These are phyloP conservation scores for Datura wrightii DNA, from an alignment of 257 asterid species.

Conservation along the genomic window DNA sequence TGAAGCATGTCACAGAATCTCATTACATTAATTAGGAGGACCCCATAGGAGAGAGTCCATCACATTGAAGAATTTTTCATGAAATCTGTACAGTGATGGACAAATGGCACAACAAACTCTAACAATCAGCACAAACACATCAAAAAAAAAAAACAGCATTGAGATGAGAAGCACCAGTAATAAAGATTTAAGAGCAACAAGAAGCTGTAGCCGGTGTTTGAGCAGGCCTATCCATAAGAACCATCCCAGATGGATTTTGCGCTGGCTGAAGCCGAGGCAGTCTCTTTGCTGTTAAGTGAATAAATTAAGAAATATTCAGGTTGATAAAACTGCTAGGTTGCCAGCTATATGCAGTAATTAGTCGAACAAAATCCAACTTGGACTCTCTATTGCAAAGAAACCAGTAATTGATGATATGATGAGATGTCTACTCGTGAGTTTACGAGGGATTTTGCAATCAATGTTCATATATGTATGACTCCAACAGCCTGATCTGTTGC, in stretches of 20 bases:
- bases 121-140: conserved; percentile 18
- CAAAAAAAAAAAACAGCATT: conserved; percentile 16
- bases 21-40: conserved; percentile 27
- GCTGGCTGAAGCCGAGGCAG: conserved; percentile 82
- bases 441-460: background rate
- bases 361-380: background rate
- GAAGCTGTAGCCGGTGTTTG: conserved; percentile 48
- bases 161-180: background rate
- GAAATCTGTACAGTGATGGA: conserved; percentile 14
- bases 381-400: background rate
- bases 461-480: background rate
- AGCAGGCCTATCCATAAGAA: conserved; percentile 76
- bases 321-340: background rate
- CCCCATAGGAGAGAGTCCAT: background rate
- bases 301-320: background rate
- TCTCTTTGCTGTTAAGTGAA: conserved; percentile 67
- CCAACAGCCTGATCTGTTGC: background rate
- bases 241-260: conserved; percentile 83
- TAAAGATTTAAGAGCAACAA: conserved; percentile 62
- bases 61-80: background rate
- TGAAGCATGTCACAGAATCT: background rate
- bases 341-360: background rate
- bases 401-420: background rate
- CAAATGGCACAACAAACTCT: background rate
- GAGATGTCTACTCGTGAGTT: background rate